Conservation (phyloP, 768 basidiomycete species). For the Suillus hirtellus region DNA sequence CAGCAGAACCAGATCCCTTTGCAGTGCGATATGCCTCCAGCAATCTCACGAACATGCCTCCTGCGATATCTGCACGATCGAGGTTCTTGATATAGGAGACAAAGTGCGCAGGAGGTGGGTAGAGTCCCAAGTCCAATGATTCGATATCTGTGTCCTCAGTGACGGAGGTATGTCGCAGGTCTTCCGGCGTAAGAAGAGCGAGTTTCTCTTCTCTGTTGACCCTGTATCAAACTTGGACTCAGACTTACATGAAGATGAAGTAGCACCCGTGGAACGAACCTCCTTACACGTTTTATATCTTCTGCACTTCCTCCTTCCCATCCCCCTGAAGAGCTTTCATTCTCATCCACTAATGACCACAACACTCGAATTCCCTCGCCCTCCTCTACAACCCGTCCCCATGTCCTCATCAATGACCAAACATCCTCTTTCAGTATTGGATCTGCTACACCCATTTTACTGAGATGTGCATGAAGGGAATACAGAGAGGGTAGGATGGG, state of each 20-base stretch:
- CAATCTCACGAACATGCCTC: constrained; percentile 70
- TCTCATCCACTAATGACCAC: constrained; percentile 51
- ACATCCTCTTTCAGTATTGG: constrained; percentile 61
- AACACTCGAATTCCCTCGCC: constrained; percentile 55
- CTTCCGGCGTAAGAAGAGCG: constrained; percentile 54
- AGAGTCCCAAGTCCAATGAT: constrained; percentile 52
- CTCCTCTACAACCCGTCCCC: constrained; percentile 66
- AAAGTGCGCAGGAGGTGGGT: constrained; percentile 75
- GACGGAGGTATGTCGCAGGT: constrained; percentile 40
- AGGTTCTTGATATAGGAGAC: constrained; percentile 64
- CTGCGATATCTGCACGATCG: constrained; percentile 67
- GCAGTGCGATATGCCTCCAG: constrained; percentile 63
- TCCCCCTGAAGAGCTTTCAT: neutral
- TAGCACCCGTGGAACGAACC: constrained; percentile 38
- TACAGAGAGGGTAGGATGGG: constrained; percentile 72
- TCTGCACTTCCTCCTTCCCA: constrained; percentile 64
- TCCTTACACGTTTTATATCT: constrained; percentile 41
- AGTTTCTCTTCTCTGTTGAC: constrained; percentile 30
- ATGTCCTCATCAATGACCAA: constrained; percentile 62
- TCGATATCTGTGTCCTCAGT: constrained; percentile 48
- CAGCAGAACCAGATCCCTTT: neutral
- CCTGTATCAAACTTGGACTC: constrained; percentile 1
- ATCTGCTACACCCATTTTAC: constrained; percentile 58
- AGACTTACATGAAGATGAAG: neutral
- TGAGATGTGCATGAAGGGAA: constrained; percentile 56